Conservation (phyloP, 257 asterid species). For the Solanum etuberosum region DNA sequence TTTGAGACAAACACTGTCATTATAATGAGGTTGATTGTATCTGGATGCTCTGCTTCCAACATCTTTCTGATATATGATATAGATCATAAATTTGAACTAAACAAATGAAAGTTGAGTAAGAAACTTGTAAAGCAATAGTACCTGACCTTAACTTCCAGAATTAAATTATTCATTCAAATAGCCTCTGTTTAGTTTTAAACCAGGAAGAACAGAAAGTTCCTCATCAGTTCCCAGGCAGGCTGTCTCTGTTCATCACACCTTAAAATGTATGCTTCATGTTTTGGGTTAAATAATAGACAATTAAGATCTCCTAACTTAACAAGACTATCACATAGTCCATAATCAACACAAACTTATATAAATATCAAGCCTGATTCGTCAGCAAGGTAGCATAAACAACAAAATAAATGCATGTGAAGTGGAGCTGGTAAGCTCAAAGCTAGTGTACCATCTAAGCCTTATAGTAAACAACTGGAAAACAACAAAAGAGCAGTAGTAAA, state of each 20-base stretch:
- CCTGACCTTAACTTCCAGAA: not conserved
- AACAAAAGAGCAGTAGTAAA: not conserved
- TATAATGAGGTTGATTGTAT: not conserved
- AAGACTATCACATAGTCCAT: not conserved
- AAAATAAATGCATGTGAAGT: not conserved
- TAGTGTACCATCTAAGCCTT: not conserved
- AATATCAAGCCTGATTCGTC: not conserved
- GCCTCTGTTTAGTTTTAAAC: not conserved
- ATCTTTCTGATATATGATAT: not conserved
- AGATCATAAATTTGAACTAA: not conserved
- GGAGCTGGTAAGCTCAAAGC: not conserved
- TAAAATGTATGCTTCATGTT: not conserved
- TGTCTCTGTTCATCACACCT: not conserved
- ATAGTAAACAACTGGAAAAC: not conserved
- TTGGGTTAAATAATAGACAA: not conserved
- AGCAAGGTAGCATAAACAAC: not conserved
- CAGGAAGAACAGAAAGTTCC: not conserved
- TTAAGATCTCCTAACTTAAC: not conserved
- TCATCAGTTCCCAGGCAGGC: not conserved
- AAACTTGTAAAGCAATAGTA: not conserved
- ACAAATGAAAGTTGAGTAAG: not conserved
- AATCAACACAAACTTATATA: not conserved
- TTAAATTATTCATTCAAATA: not conserved
- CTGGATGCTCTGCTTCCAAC: not conserved
- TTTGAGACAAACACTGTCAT: not conserved